A percentile compares a stretch with the other conserved stretches of the same genome.
Conservation (phyloP, 768 basidiomycete genomes). For the Russula emetica region DNA sequence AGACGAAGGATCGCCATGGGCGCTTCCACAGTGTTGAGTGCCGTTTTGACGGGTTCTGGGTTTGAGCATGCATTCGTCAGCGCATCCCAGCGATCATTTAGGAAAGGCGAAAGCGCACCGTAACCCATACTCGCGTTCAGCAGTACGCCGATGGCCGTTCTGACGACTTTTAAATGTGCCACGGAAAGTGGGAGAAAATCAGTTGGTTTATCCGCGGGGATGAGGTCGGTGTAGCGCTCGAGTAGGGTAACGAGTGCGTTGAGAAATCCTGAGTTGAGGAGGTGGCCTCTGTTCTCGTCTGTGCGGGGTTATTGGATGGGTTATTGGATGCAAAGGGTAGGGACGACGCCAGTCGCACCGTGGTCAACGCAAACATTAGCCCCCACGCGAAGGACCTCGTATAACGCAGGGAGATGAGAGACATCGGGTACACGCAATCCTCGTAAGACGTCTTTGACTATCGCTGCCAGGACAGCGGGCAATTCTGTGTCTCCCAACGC, state of each 20-base stretch:
- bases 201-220: constrained; percentile 38
- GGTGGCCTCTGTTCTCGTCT: constrained; percentile 72
- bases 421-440: constrained; percentile 45
- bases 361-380: constrained; percentile 87
- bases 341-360: constrained; percentile 40
- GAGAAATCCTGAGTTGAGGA: constrained; percentile 68
- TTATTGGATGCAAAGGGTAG: constrained; percentile 1
- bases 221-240: constrained; percentile 53
- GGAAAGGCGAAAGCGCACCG: constrained; percentile 45
- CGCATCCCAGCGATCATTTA: constrained; percentile 1
- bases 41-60: constrained; percentile 64
- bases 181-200: constrained; percentile 51
- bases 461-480: constrained; percentile 58
- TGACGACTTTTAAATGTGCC: constrained; percentile 65
- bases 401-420: constrained; percentile 47
- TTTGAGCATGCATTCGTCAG: constrained; percentile 8
- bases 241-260: constrained; percentile 62
- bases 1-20: constrained; percentile 64
- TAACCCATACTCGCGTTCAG: constrained; percentile 75
- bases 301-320: constrained; percentile 12
- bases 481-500: constrained; percentile 60
- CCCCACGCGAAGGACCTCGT: constrained; percentile 70
- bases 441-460: constrained; percentile 54
- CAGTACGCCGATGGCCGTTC: constrained; percentile 73
- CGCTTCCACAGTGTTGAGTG: constrained; percentile 65